A percentile compares a stretch with the other conserved stretches of the same genome.
These are phyloP conservation scores for Diplosphaera chodatii DNA, from an alignment of 139 green algal species.

Conservation along the genomic window DNA sequence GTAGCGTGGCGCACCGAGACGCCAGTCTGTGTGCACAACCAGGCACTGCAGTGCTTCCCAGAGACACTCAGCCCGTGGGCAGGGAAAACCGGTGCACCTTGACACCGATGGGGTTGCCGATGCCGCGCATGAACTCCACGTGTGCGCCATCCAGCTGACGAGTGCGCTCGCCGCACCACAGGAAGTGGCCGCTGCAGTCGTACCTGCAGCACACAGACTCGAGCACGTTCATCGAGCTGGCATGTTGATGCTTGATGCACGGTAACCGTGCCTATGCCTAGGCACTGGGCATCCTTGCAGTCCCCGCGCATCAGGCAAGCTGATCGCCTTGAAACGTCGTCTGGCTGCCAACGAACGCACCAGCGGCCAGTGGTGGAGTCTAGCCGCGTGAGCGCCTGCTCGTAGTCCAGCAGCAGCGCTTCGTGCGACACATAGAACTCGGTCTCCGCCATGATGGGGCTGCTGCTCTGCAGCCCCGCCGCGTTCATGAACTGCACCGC, in stretches of 20 bases:
- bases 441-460: constrained; percentile 81
- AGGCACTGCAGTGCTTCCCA: background rate
- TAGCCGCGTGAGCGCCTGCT: constrained; percentile 86
- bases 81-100: no score
- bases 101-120: constrained; percentile 93
- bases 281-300: no score
- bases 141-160: constrained; percentile 96
- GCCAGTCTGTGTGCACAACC: background rate
- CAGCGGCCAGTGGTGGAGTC: constrained; percentile 68
- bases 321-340: no score
- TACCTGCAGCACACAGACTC: constrained; percentile 19
- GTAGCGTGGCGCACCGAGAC: no score
- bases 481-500: constrained; percentile 92
- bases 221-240: no score
- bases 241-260: no score
- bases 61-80: no score
- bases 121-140: constrained; percentile 93
- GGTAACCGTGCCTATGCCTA: no score
- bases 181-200: constrained; percentile 77
- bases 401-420: constrained; percentile 95
- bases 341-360: constrained; percentile 4
- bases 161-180: constrained; percentile 98
- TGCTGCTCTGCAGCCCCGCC: constrained; percentile 74
- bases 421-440: constrained; percentile 96
- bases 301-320: no score